phyloP scores from a whole-genome alignment of 202 grass and related monocot genomes.

The Miscanthus sacchariflorus region DNA sequence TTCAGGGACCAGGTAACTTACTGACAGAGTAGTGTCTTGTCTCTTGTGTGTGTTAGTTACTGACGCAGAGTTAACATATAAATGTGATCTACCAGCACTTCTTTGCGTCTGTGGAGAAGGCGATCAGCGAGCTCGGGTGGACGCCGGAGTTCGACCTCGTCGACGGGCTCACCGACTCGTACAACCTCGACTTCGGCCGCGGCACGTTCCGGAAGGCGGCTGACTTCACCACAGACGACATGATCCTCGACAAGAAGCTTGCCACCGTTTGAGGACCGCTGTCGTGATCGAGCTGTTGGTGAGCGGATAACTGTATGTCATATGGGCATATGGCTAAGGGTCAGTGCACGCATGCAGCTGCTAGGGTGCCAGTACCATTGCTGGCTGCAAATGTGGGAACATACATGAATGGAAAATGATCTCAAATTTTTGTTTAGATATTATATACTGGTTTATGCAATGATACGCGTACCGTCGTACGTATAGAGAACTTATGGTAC shows the following conservation, averaged over 20 bases:
- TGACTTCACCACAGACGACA: constrained; percentile 93
- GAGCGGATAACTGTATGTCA: too few species aligned
- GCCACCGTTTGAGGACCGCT: constrained; percentile 21
- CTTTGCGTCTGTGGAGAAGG: constrained; percentile 94
- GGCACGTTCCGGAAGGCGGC: constrained; percentile 80
- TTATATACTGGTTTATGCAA: too few species aligned
- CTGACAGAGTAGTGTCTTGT: neutral
- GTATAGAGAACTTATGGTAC: too few species aligned
- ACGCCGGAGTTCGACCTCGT: constrained; percentile 73
- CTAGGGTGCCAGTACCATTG: too few species aligned
- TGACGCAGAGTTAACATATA: neutral
- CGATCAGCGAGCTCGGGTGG: constrained; percentile 60
- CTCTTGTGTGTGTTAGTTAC: neutral
- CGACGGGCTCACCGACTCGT: constrained; percentile 78
- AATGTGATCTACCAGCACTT: constrained; percentile 64
- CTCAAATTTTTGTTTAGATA: too few species aligned
- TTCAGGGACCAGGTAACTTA: constrained; percentile 89
- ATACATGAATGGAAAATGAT: too few species aligned
- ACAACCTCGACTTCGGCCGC: constrained; percentile 91
- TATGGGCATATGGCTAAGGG: too few species aligned
- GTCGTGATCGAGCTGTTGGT: too few species aligned
- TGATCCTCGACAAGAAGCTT: constrained; percentile 87
- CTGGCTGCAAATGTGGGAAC: too few species aligned
- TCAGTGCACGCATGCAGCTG: too few species aligned
- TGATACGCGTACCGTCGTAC: too few species aligned